A percentile compares a stretch with the other conserved stretches of the same genome.
Evolutionary conservation across 805 yeast species (phyloP).

Genomic region (Vanderwaltozyma polyspora): DNA sequence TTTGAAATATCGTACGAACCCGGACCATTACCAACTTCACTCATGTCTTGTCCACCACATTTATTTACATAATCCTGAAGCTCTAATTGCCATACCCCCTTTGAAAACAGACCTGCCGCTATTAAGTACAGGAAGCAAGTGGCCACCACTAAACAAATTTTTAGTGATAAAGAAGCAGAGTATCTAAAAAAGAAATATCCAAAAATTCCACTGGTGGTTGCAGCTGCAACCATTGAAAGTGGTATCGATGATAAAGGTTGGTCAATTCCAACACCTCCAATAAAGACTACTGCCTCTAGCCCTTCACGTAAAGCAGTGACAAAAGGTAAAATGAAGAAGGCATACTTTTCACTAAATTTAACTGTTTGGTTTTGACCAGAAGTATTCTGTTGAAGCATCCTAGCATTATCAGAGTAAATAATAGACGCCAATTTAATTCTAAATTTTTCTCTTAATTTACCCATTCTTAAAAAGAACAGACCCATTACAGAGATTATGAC

Average conservation of each 20-base stretch:
- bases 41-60: conserved; percentile 75
- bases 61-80: conserved; percentile 59
- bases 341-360: conserved; percentile 44
- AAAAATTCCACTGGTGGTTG: conserved; percentile 45
- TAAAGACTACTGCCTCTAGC: conserved; percentile 79
- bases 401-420: conserved; percentile 24
- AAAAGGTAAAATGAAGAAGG: conserved; percentile 69
- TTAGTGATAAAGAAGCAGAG: conserved; percentile 70
- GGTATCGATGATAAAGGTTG: conserved; percentile 59
- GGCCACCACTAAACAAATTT: conserved; percentile 59
- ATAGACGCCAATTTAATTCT: conserved; percentile 43
- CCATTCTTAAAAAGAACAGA: conserved; percentile 64
- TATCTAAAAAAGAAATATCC: conserved; percentile 63
- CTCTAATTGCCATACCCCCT: conserved; percentile 87
- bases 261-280: conserved; percentile 78
- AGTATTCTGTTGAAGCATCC: conserved; percentile 8
- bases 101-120: conserved; percentile 76
- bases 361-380: conserved; percentile 21
- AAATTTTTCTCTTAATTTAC: conserved; percentile 78
- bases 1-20: conserved; percentile 76
- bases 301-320: conserved; percentile 85
- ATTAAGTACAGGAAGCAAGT: conserved; percentile 75
- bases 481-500: conserved; percentile 82
- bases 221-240: conserved; percentile 49
- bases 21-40: conserved; percentile 86